Base-by-base conservation (phyloP, 2,329 filamentous ascomycete genomes). In the Phialophora macrospora region DNA sequence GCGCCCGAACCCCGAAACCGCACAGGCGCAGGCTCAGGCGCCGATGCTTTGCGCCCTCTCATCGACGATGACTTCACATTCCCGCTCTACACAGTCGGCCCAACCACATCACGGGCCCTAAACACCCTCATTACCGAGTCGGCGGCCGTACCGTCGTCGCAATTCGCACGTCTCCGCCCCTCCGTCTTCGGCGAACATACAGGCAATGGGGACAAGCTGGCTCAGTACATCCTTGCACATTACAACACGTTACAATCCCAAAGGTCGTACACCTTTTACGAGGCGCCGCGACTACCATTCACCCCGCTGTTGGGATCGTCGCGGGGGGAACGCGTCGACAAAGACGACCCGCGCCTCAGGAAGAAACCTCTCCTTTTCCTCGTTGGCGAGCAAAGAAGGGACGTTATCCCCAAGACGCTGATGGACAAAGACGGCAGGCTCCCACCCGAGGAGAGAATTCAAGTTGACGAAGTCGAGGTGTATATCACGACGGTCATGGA, bases 401-500 rank as follows among this genome's bases (percentile, higher is more conserved):
- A 98, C 75, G 87, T 97, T 70, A 97, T 99, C 69, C 93, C 95
- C 1, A 91, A 86, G 72, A 92, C 87, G 1, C 80, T 98, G 44
- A 90, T 88, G 82, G 84, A 85, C 46, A 74, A 80, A 0, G 62
- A 66, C 28, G 55, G 55, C 4, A 65, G 60, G 41, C 51, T 93
- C 8, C 77, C 83, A 0, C 69, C 75, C 0, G 74, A 80, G 14
- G 77, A 78, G 60, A 81, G 85, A 56, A 90, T 95, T 24, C 77
- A 77, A 7, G 90, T 98, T 0, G 85, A 90, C 44, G 93, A 98
- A 77, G 75, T 92, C 7, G 87, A 94, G 2, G 88, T 97, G 12
- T 99, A 99, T 75, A 90, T 91, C 65, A 97, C 94, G 0, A 88
- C 87, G 0, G 90, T 94, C 64, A 92, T 93, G 88, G 84, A 86